Percentiles rank a stretch among this genome's conserved stretches.
phyloP scores from a whole-genome alignment of 2,329 filamentous ascomycete genomes.

The Thielaviopsis euricoi region DNA sequence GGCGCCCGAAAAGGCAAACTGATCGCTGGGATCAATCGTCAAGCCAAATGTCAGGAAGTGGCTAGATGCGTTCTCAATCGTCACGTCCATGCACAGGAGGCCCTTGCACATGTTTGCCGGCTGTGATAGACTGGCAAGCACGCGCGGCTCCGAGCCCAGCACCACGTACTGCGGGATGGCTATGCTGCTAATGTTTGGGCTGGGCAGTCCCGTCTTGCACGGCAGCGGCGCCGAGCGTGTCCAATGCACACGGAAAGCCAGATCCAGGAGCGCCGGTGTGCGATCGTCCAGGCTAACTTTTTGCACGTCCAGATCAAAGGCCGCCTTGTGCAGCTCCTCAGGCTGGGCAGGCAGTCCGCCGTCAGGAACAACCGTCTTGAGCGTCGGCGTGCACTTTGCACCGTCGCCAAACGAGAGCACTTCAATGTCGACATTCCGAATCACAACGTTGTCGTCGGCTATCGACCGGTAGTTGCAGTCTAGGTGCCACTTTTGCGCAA shows the following conservation, averaged over 20 bases:
- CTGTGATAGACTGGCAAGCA: constrained; percentile 46
- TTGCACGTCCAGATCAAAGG: constrained; percentile 58
- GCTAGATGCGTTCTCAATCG: constrained; percentile 82
- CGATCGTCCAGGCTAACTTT: constrained; percentile 73
- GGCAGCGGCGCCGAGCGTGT: constrained; percentile 31
- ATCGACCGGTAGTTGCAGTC: constrained; percentile 61
- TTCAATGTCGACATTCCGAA: constrained; percentile 45
- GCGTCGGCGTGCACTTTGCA: constrained; percentile 37
- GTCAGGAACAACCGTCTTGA: constrained; percentile 22
- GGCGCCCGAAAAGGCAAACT: constrained; percentile 82
- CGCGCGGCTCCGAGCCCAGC: constrained; percentile 71
- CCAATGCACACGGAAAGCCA: constrained; percentile 66
- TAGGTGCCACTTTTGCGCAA: constrained; percentile 70
- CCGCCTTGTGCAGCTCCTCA: constrained; percentile 52
- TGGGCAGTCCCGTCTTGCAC: constrained; percentile 15
- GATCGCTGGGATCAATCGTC: constrained; percentile 78
- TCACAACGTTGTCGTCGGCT: constrained; percentile 50
- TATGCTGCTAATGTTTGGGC: constrained; percentile 47
- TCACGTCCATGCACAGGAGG: constrained; percentile 35
- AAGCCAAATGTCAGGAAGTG: constrained; percentile 91
- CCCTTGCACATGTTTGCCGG: constrained; percentile 18
- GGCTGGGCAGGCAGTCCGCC: constrained; percentile 38
- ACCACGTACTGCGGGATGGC: constrained; percentile 66
- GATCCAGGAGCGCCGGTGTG: constrained; percentile 54
- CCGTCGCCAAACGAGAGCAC: constrained; percentile 33